Evolutionary conservation across 164 flowering plant species (phyloP), one percentile per base, ranked within the genome.

Genomic region (Buxus sempervirens): DNA sequence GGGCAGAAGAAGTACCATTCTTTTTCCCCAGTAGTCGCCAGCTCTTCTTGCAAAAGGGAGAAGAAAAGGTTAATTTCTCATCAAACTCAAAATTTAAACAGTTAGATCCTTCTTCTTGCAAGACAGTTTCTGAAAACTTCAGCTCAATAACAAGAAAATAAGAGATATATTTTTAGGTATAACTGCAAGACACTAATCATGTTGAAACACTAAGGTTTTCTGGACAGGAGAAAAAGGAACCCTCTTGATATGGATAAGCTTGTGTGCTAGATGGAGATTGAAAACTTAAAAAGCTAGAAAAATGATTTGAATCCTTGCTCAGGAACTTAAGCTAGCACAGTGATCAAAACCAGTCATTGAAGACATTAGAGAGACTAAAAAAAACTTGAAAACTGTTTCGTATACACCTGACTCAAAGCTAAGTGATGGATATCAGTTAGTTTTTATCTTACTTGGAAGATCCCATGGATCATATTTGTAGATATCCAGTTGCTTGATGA

Each of bases 1-100:
- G 97, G 96, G 70, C 97, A 90, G 79, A 85, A 95, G 80, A 95
- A 95, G 58, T 95, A 95, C 97, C 99, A 95, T 71, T 95, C 99
- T 70, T 88, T 92, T 68, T 95, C 98, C 16, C 97, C 99, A 0
- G 82, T 82, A 8, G 81, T 75, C 65, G 96, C 97, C 80, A 91
- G 49, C 77, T 78, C 90, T 86, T 58, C 78, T 76, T 73, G 57
- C 74, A 75, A 42, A 63, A 63, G 38, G 32, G 25, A 60, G 61
- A 38, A 9, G 18, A 67, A 58, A 66, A 61, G 28, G n/a, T n/a
- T n/a, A n/a, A n/a, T 13, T 54, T 54, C 45, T 25, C 27, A 38
- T 60, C 70, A 66, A 42, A 25, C 25, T 60, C 70, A 66, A 42
- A 25, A 32, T 32, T 25, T 54, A 60, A 61, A 42, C 13, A 18